Evolutionary conservation across 768 basidiomycete species (phyloP).

Genomic region (Termitomyces sp.): DNA sequence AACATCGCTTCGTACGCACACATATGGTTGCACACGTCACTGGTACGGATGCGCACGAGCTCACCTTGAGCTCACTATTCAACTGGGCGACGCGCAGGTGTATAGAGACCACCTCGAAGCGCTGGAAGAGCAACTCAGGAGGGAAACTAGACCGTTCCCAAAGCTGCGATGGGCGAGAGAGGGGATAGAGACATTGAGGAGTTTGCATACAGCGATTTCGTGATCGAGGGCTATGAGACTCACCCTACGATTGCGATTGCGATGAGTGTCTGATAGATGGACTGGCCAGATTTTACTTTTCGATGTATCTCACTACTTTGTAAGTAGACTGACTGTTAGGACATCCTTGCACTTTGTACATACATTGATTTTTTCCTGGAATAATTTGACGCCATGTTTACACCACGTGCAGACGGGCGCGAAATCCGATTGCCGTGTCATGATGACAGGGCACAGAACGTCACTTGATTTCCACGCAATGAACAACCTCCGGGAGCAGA

Average conservation of each 20-base stretch:
- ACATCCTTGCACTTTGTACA: no score
- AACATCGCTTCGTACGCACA: constrained; percentile 99
- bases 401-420: no score
- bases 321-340: no score
- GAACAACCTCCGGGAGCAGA: no score
- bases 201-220: constrained; percentile 76
- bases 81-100: constrained; percentile 97
- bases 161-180: constrained; percentile 70
- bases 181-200: constrained; percentile 73
- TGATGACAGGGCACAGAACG: no score
- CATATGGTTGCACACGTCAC: constrained; percentile 98
- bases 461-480: no score
- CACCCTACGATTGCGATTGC: constrained; percentile 88
- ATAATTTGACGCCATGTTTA: no score
- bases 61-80: no score
- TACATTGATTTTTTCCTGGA: no score
- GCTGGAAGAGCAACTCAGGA: constrained; percentile 74
- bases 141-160: constrained; percentile 82
- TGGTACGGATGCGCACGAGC: constrained; percentile 79
- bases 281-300: neutral
- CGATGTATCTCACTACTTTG: neutral
- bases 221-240: constrained; percentile 83
- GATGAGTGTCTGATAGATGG: constrained; percentile 72
- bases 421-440: no score
- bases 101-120: constrained; percentile 90